Percentiles rank a stretch among this genome's conserved stretches.
Evolutionary conservation across 1,284 basidiomycete species (phyloP).

Genomic region (Thelephora terrestris): DNA sequence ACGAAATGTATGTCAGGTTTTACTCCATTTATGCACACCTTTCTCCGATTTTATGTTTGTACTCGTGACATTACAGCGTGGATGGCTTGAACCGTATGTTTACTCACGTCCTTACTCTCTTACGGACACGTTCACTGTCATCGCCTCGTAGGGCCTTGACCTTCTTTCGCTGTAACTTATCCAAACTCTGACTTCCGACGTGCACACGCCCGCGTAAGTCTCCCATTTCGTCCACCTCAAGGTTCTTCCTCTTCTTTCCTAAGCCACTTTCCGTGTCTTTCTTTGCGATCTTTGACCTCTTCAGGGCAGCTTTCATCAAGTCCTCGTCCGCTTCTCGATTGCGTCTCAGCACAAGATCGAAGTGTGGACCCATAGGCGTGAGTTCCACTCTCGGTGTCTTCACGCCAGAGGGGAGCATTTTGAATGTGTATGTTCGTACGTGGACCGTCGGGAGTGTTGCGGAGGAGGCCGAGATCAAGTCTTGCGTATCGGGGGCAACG

Average conservation of each 20-base stretch:
- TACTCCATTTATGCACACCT: too few species aligned
- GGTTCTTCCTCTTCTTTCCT: slow-evolving; percentile 90
- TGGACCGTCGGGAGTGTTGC: slow-evolving; percentile 70
- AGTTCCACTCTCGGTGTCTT: slow-evolving; percentile 77
- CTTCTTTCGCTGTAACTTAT: slow-evolving; percentile 80
- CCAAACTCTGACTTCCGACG: slow-evolving; percentile 83
- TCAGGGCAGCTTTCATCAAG: slow-evolving; percentile 73
- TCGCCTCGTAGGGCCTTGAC: slow-evolving; percentile 68
- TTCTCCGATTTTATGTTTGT: too few species aligned
- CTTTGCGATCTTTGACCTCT: slow-evolving; percentile 80
- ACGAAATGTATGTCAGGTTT: too few species aligned
- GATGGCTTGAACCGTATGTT: too few species aligned
- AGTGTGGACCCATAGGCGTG: slow-evolving; percentile 82
- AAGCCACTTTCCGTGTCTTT: slow-evolving; percentile 76
- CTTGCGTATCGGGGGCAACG: slow-evolving; percentile 54
- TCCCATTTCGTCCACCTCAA: slow-evolving; percentile 98
- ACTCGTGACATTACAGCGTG: too few species aligned
- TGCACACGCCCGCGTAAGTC: slow-evolving; percentile 89
- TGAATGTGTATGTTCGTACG: slow-evolving; percentile 79
- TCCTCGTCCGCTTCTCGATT: slow-evolving; percentile 70
- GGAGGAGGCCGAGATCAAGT: slow-evolving; percentile 38
- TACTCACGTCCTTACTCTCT: too few species aligned
- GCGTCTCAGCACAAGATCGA: slow-evolving; percentile 79
- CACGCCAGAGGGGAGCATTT: slow-evolving; percentile 67
- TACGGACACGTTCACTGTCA: too few species aligned